Evolutionary conservation across 129 eudicot species (phyloP).

Genomic region (Deinandra increscens): DNA sequence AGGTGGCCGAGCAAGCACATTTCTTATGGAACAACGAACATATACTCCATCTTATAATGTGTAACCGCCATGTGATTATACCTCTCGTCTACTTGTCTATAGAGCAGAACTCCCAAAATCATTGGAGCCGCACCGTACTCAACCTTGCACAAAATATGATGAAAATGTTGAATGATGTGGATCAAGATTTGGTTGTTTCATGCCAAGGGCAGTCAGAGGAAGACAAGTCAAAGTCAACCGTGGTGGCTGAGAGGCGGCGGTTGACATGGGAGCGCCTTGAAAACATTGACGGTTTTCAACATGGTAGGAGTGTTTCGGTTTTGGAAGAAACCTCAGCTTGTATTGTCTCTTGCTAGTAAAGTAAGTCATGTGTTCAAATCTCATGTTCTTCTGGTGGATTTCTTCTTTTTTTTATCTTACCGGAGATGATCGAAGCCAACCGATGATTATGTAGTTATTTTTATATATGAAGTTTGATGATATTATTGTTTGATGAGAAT

Average conservation of each 20-base stretch:
- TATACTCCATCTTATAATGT: conserved; percentile 46
- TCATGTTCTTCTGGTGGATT: conserved; percentile 16
- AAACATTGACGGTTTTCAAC: conserved; percentile 17
- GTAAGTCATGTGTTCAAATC: background rate
- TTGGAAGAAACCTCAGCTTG: conserved; percentile 33
- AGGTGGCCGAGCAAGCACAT: conserved; percentile 66
- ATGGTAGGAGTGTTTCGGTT: conserved; percentile 4
- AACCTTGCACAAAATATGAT: conserved; percentile 54
- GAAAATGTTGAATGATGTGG: conserved; percentile 55
- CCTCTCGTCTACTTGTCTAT: conserved; percentile 54
- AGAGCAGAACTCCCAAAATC: conserved; percentile 52
- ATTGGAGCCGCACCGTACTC: conserved; percentile 66
- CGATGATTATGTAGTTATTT: conserved; percentile 11
- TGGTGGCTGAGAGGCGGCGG: conserved; percentile 48
- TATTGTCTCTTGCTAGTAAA: conserved; percentile 41
- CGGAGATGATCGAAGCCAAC: conserved; percentile 21
- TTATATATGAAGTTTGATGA: conserved; percentile 15
- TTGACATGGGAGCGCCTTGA: conserved; percentile 60
- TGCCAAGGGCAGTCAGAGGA: conserved; percentile 49
- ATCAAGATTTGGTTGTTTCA: conserved; percentile 43
- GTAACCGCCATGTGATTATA: conserved; percentile 57
- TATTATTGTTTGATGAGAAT: conserved; percentile 14
- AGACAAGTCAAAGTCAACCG: conserved; percentile 34
- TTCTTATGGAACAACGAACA: conserved; percentile 34
- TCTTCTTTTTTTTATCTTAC: conserved; percentile 13